Evolutionary conservation across 345 rosid genomes (phyloP).

Genomic region (Rhodamnia argentea): DNA sequence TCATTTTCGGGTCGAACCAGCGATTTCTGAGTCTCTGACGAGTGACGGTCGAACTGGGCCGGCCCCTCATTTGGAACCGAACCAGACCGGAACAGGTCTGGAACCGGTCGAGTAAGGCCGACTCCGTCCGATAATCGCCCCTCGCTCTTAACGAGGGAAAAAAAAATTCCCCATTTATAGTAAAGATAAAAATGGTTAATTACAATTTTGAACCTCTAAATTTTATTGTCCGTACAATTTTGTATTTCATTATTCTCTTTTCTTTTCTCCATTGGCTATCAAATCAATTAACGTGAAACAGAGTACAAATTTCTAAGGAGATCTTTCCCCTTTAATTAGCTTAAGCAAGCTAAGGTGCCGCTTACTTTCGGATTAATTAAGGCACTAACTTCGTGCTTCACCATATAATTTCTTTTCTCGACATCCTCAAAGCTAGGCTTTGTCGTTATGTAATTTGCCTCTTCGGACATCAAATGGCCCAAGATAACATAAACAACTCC

Average conservation of each 20-base stretch:
- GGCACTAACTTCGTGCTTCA: neutral
- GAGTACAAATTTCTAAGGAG: neutral
- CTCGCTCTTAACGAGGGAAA: neutral
- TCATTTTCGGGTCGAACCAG: neutral
- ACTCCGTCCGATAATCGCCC: neutral
- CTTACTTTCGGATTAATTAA: neutral
- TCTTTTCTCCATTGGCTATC: neutral
- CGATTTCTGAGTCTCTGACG: neutral
- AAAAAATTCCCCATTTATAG: neutral
- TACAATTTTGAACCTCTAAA: neutral
- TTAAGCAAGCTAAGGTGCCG: neutral
- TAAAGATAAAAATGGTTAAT: neutral
- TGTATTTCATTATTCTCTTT: neutral
- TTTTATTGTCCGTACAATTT: neutral
- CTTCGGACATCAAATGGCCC: neutral
- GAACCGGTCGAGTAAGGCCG: neutral
- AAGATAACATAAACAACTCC: neutral
- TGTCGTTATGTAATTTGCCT: neutral
- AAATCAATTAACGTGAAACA: too few species aligned
- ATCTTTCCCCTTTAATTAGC: neutral
- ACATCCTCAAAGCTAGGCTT: neutral
- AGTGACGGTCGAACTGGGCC: neutral
- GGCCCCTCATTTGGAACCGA: neutral
- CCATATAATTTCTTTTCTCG: neutral
- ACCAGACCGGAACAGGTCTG: neutral